phyloP scores from a whole-genome alignment of 176 grass and related monocot species.

The Eleusine coracana region DNA sequence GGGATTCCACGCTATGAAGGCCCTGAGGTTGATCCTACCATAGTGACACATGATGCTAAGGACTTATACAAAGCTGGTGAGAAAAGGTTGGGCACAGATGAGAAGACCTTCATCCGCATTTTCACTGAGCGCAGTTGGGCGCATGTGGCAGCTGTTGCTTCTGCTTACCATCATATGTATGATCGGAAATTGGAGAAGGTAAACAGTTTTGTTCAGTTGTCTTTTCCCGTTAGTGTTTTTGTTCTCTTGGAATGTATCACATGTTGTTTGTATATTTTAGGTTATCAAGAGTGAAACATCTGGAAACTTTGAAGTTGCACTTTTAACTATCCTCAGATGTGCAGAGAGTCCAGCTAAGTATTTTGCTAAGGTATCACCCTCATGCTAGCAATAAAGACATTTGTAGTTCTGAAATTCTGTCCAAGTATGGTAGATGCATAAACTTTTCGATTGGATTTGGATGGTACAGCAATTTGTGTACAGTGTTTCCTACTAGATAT shows the following conservation, averaged over 20 bases:
- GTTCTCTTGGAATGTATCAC: neutral
- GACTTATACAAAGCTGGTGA: conserved; percentile 98
- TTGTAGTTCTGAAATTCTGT: conserved; percentile 7
- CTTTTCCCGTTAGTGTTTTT: conserved; percentile 21
- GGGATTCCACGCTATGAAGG: conserved; percentile 85
- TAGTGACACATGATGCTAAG: conserved; percentile 83
- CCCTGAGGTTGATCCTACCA: conserved; percentile 79
- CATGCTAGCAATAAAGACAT: conserved; percentile 32
- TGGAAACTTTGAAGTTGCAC: conserved; percentile 87
- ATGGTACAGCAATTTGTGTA: neutral
- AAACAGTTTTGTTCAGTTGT: conserved; percentile 35
- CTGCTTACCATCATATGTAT: conserved; percentile 82
- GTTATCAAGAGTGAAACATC: conserved; percentile 95
- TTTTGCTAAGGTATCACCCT: conserved; percentile 88
- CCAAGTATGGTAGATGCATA: neutral
- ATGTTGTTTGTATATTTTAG: conserved; percentile 48
- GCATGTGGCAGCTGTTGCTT: conserved; percentile 84
- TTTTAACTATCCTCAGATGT: conserved; percentile 86
- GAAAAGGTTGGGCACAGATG: conserved; percentile 88
- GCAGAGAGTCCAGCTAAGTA: conserved; percentile 91
- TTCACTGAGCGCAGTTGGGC: conserved; percentile 89
- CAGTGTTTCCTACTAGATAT: neutral
- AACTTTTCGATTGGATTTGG: neutral
- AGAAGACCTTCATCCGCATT: conserved; percentile 83
- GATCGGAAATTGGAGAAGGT: conserved; percentile 80